phyloP scores from a whole-genome alignment of 805 yeast genomes.

The Blastobotrys parvus region DNA sequence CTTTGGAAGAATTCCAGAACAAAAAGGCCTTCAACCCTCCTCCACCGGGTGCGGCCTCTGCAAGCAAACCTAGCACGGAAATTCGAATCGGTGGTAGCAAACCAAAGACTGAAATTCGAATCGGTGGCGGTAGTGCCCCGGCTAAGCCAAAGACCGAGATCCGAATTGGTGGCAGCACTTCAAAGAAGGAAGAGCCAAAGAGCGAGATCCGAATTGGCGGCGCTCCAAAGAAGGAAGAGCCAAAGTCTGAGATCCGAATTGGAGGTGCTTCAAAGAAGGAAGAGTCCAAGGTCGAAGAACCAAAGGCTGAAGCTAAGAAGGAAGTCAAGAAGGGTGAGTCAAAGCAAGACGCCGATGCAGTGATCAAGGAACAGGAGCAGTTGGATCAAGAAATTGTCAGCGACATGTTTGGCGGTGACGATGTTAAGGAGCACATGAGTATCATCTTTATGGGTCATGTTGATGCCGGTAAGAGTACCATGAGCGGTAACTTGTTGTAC shows the following conservation, averaged over 20 bases:
- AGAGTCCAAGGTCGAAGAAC: constrained; percentile 14
- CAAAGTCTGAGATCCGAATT: constrained; percentile 22
- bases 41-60: constrained; percentile 10
- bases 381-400: constrained; percentile 81
- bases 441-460: constrained; percentile 99
- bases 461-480: constrained; percentile 98
- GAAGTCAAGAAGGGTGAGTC: constrained; percentile 17
- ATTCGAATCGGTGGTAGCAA: constrained; percentile 5
- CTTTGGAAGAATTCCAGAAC: constrained; percentile 67
- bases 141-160: constrained; percentile 8
- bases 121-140: constrained; percentile 3
- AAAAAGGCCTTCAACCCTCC: constrained; percentile 14
- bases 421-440: constrained; percentile 80
- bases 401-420: constrained; percentile 82
- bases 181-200: constrained; percentile 10
- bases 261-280: constrained; percentile 13
- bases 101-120: constrained; percentile 9
- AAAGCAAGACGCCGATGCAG: constrained; percentile 37
- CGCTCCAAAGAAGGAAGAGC: constrained; percentile 34
- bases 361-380: constrained; percentile 61
- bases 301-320: constrained; percentile 18
- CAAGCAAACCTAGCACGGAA: constrained; percentile 3
- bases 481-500: constrained; percentile 95
- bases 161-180: constrained; percentile 8
- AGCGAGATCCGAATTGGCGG: constrained; percentile 8